Evolutionary conservation across 495 filamentous ascomycete species (phyloP).

Genomic region (Penicillium silybi): DNA sequence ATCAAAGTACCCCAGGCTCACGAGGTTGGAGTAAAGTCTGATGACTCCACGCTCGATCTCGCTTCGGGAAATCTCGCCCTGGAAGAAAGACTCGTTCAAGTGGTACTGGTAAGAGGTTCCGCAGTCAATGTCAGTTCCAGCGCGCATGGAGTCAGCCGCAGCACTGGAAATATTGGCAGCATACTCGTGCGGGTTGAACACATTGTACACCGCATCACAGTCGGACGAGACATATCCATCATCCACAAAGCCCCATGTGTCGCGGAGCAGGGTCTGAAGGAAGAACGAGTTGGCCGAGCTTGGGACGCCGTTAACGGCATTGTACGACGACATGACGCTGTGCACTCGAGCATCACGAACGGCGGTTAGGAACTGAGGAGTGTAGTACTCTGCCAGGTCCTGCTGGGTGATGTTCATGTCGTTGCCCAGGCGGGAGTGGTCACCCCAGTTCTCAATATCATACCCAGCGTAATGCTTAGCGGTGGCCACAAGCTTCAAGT

Average conservation of each 20-base stretch:
- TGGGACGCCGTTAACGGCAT: conserved; percentile 57
- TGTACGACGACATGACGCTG: conserved; percentile 60
- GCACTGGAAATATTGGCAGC: conserved; percentile 41
- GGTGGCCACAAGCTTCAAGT: conserved; percentile 56
- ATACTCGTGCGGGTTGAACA: conserved; percentile 55
- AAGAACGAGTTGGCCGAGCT: conserved; percentile 54
- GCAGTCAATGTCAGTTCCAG: conserved; percentile 61
- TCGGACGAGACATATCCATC: conserved; percentile 56
- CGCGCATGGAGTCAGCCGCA: conserved; percentile 51
- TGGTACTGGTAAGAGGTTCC: conserved; percentile 52
- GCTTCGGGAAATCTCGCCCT: conserved; percentile 45
- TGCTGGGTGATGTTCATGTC: conserved; percentile 53
- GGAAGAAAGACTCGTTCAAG: conserved; percentile 45
- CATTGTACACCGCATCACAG: conserved; percentile 55
- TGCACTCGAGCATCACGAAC: conserved; percentile 51
- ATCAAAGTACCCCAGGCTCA: conserved; percentile 60
- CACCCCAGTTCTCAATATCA: conserved; percentile 59
- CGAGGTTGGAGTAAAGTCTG: conserved; percentile 53
- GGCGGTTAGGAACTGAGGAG: conserved; percentile 33
- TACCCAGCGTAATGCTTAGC: conserved; percentile 66
- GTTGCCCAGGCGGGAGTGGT: conserved; percentile 50
- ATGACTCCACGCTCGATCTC: conserved; percentile 52
- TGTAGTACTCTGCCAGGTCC: conserved; percentile 52
- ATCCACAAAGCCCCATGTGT: conserved; percentile 42
- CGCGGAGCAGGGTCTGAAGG: conserved; percentile 54